Base-by-base conservation (phyloP, 1,284 basidiomycete species). In the Leccinum subrobustum region DNA sequence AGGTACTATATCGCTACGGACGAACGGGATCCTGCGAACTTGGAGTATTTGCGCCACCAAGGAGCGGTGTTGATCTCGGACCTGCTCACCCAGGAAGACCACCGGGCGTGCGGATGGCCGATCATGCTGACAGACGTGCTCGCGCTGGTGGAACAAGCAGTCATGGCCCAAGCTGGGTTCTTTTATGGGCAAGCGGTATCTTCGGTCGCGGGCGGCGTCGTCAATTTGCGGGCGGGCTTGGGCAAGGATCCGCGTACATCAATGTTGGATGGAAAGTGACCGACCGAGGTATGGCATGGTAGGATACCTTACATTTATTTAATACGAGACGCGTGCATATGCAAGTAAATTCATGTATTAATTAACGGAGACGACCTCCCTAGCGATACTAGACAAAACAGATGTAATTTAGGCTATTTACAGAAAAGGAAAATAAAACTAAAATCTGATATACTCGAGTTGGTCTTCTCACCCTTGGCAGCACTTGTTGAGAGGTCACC, bases 1-100 rank as follows among this genome's bases (percentile, higher is more conserved):
- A 75, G 80, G 25, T 82, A 76, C 64, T 83, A 78, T 65, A 68
- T 81, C 20, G 81, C 81, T 0, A 81, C 81, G 8, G 81, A 81
- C 58, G 81, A 82, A 59, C 75, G 78, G n/a, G 70, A 75, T 58
- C 65, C 70, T 0, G 63, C 66, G 0, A 74, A 73, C 6, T 66
- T 83, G 16, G 31, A 69, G 6, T 74, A 75, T 61, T 69, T 81
- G 33, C 66, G 70, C 23, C 66, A 70, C 0, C 68, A 74, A 29
- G 77, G 78, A 16, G 81, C 73, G 1, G 54, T 83, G 16, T 65
- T 83, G 59, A 70, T 83, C 56, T 50, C 67, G 14, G 80, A 83
- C 63, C 67, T 82, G 0, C 67, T 82, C 56, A 50, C 48, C 6
- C 47, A 50, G 23, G 47, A 25, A 11, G 42, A 44, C 39, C 6